Evolutionary conservation across 306 rosid genomes (phyloP), one percentile per base, ranked within the genome.

Genomic region (Macrotyloma uniflorum): DNA sequence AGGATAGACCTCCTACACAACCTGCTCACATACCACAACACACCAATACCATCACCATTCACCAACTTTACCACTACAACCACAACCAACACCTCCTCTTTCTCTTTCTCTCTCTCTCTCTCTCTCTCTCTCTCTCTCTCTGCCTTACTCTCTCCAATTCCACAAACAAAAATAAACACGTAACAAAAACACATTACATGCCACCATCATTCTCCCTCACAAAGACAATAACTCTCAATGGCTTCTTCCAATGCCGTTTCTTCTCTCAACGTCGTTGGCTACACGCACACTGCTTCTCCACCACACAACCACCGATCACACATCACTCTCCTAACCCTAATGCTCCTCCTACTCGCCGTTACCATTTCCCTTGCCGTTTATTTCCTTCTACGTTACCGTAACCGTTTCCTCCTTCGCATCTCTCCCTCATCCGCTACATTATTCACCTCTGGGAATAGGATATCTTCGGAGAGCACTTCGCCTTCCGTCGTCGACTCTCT

Each of bases 371-470:
- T 92, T 3, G 75, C 79, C 5, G 75, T 91, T 53, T 91, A 89
- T 19, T 78, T 83, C n/a, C 70, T 92, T 38, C 81, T 91, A 67
- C 94, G 91, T 75, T 72, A 85, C 79, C 80, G 86, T 76, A 74
- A 69, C 85, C 74, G 85, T 32, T 40, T 19, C 75, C 67, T 59
- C 19, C 75, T 69, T 80, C 90, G 64, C 10, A 55, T 15, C 10
- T 43, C 87, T 33, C 46, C 83, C 1, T 67, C 86, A 2, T 24
- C 87, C n/a, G 7, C 80, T 0, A 0, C 62, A 8, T 1, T 42
- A 0, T 75, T 66, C 26, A 6, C 83, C 40, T 77, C 89, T 23
- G 68, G 69, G 10, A 57, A 83, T 8, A 75, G 90, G 4, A 64
- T 88, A 61, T 84, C 87, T 3, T 93, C 95, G 20, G 88, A 78